phyloP scores from a whole-genome alignment of 169 alveolate genomes.

The Perkinsus olseni region DNA sequence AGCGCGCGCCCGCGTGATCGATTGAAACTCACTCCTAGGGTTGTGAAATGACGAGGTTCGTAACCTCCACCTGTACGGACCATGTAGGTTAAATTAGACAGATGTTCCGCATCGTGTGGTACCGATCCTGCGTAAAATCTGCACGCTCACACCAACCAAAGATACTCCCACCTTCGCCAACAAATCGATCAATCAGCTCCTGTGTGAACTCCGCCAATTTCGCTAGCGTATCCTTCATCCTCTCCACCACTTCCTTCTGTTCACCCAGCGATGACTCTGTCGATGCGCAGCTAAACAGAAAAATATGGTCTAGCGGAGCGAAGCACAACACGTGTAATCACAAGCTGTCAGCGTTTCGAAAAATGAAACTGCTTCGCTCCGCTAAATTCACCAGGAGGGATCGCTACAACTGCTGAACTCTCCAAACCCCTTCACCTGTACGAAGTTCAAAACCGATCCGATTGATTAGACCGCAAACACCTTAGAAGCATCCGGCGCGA shows the following conservation, averaged over 20 bases:
- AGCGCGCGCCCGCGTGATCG: not conserved
- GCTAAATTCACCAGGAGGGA: no score
- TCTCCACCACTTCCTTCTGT: not conserved
- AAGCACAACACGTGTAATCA: no score
- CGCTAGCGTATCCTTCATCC: not conserved
- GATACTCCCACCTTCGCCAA: not conserved
- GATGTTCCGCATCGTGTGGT: not conserved
- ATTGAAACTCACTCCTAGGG: not conserved
- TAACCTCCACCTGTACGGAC: not conserved
- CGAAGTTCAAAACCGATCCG: not conserved
- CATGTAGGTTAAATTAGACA: not conserved
- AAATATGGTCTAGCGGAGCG: not conserved
- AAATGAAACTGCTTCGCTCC: no score
- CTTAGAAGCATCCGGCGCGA: not conserved
- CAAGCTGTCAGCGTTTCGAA: no score
- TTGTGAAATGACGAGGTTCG: not conserved
- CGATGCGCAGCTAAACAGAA: not conserved
- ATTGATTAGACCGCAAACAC: no score
- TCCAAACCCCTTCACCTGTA: not conserved
- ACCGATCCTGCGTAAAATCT: not conserved
- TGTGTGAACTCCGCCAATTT: not conserved
- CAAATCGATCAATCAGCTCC: not conserved
- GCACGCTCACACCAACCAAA: not conserved
- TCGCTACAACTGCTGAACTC: not conserved
- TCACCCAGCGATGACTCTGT: not conserved